These are phyloP conservation scores for Teratosphaeria destructans DNA, from an alignment of 2,329 filamentous ascomycete species.

Conservation along the genomic window DNA sequence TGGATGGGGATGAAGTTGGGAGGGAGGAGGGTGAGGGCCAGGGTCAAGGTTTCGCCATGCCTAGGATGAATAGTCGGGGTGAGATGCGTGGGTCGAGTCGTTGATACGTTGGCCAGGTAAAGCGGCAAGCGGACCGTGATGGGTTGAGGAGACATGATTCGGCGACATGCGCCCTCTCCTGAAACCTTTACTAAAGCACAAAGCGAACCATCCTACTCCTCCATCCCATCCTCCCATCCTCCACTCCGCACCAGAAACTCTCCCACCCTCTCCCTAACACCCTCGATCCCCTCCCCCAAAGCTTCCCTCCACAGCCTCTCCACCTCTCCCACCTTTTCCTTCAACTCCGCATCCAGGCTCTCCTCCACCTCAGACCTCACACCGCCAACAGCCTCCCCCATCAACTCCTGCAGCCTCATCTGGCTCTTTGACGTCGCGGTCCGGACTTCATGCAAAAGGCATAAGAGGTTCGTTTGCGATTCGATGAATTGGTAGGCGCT, in stretches of 20 bases:
- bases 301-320: constrained; percentile 86
- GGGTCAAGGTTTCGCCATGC: neutral
- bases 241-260: constrained; percentile 63
- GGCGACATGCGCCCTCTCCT: no score
- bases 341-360: constrained; percentile 70
- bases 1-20: neutral
- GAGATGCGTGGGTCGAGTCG: neutral
- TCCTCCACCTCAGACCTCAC: constrained; percentile 58
- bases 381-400: constrained; percentile 41
- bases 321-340: constrained; percentile 84
- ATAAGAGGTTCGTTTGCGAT: constrained; percentile 81
- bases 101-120: neutral
- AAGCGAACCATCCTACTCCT: constrained; percentile 3
- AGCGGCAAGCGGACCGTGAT: no score
- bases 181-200: neutral
- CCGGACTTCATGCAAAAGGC: constrained; percentile 81
- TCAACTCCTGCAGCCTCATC: constrained; percentile 55
- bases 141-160: neutral
- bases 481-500: constrained; percentile 96
- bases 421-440: constrained; percentile 63
- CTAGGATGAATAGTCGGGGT: neutral
- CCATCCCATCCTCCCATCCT: constrained; percentile 69
- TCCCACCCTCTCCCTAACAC: constrained; percentile 63
- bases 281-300: constrained; percentile 65
- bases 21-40: neutral